Evolutionary conservation across 1,284 basidiomycete species (phyloP), one percentile per base, ranked within the genome.

Genomic region (Tilletia setariae): DNA sequence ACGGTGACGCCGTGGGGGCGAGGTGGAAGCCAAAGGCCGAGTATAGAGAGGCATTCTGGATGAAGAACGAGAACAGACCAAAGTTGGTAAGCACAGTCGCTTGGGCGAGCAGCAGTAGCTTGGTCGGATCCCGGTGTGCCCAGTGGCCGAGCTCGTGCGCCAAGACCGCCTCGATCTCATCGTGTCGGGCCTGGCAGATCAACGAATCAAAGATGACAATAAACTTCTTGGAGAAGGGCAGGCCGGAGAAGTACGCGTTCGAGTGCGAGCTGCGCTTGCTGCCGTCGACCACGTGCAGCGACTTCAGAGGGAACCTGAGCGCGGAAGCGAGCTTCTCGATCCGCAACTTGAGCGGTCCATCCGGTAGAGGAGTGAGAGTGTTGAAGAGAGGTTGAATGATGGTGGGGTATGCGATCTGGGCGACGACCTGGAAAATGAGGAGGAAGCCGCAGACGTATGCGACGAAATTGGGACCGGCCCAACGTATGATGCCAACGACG

Each of bases 321-420:
- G 75, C 70, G 2, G 68, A 64, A 2, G 80, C 80, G 1, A 82
- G 74, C 23, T 77, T 75, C 0, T 75, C 72, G 21, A 82, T 76
- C 8, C 80, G 76, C 25, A 80, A 74, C 19, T 76, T 75, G 59
- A 82, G 69, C 25, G 72, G 70, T 25, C 80, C 78, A 42, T 81
- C 73, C 2, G 75, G 85, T 3, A 98, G 87, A 1, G 93, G 92
- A 0, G 93, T 93, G 43, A 97, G 88, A 83, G 93, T 97, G 87
- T 98, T 98, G 87, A 98, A 97, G 49, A 98, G 85, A 0, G 95
- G 94, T 79, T 95, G 93, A 75, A 98, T 96, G 80, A 96, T 86
- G 23, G 89, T 91, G 0, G 80, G 80, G 49, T 81, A 79, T 43
- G 80, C 74, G 15, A 82, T 77, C 68, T 79, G 80, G 69, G 80